Evolutionary conservation across 495 filamentous ascomycete species (phyloP).

Genomic region (Trichocladium antarcticum): DNA sequence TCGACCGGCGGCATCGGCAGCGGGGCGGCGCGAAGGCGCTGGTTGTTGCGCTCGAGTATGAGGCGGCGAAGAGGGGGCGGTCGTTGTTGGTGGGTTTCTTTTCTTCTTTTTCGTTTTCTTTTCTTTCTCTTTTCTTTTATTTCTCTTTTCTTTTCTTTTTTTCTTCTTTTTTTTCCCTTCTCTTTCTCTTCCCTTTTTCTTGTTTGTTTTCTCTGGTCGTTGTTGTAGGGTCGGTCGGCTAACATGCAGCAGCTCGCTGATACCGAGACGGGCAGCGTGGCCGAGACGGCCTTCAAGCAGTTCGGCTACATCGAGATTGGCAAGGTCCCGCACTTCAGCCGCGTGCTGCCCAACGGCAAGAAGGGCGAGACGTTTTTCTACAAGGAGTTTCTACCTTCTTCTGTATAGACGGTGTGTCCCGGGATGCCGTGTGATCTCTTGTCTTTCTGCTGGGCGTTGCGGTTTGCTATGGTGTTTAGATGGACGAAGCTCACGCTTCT

Average conservation of each 20-base stretch:
- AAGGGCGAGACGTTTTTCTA: slow-evolving; percentile 34
- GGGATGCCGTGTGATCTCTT: background rate
- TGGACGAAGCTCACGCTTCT: slow-evolving; percentile 12
- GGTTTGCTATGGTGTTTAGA: slow-evolving; percentile 3
- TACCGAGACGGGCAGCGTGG: slow-evolving; percentile 27
- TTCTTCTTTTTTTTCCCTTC: too few relatives aligned
- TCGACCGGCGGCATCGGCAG: slow-evolving; percentile 22
- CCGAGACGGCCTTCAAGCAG: slow-evolving; percentile 26
- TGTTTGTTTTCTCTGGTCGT: background rate
- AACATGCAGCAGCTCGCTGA: slow-evolving; percentile 21
- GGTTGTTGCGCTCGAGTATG: slow-evolving; percentile 28
- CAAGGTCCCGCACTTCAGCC: slow-evolving; percentile 28
- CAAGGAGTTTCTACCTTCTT: slow-evolving; percentile 22
- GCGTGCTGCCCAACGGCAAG: slow-evolving; percentile 17
- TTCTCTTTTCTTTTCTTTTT: background rate
- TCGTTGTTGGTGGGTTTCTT: slow-evolving; percentile 27
- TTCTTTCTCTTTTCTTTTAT: background rate
- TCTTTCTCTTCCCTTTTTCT: background rate
- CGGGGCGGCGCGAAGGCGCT: slow-evolving; percentile 25
- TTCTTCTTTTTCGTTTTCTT: background rate
- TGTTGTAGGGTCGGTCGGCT: background rate
- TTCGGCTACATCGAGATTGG: slow-evolving; percentile 30
- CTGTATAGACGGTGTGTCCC: background rate
- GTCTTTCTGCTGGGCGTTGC: slow-evolving; percentile 1
- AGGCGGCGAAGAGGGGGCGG: slow-evolving; percentile 26